Evolutionary conservation across 768 basidiomycete species (phyloP).

Genomic region (Mycena metata): DNA sequence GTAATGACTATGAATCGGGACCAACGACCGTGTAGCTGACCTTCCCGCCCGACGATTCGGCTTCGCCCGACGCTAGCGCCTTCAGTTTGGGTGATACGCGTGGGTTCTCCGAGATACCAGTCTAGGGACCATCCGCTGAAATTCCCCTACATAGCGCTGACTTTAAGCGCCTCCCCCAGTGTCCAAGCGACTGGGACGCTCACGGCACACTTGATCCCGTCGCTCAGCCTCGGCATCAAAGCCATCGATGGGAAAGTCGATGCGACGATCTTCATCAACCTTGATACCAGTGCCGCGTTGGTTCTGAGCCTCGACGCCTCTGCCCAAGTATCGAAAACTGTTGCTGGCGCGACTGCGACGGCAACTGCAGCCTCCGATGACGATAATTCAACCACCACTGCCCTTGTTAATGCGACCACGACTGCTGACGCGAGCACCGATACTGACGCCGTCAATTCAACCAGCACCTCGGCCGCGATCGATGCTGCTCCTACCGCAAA

Average conservation of each 20-base stretch:
- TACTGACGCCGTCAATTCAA: too few species aligned
- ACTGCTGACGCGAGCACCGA: neutral
- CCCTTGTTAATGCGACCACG: too few species aligned
- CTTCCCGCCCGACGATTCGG: slow-evolving; percentile 3
- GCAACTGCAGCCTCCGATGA: too few species aligned
- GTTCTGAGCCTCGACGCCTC: slow-evolving; percentile 44
- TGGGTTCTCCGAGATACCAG: neutral
- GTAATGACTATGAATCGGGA: neutral
- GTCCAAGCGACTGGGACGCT: slow-evolving; percentile 57
- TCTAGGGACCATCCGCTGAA: neutral
- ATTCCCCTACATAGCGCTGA: slow-evolving; percentile 47
- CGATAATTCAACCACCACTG: too few species aligned
- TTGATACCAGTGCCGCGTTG: slow-evolving; percentile 54
- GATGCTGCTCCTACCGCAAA: too few species aligned
- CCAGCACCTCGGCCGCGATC: too few species aligned
- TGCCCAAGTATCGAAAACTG: slow-evolving; percentile 27
- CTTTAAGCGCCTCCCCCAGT: slow-evolving; percentile 55
- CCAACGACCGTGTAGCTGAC: neutral
- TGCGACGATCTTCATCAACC: slow-evolving; percentile 57
- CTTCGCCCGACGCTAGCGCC: neutral
- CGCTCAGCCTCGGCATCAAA: slow-evolving; percentile 58
- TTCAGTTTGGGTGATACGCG: slow-evolving; percentile 27
- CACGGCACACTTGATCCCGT: slow-evolving; percentile 64
- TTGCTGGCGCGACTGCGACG: slow-evolving; percentile 8
- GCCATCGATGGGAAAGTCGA: slow-evolving; percentile 53